These are phyloP conservation scores for Lenzites betulinus DNA, from an alignment of 768 basidiomycete genomes.

Conservation along the genomic window DNA sequence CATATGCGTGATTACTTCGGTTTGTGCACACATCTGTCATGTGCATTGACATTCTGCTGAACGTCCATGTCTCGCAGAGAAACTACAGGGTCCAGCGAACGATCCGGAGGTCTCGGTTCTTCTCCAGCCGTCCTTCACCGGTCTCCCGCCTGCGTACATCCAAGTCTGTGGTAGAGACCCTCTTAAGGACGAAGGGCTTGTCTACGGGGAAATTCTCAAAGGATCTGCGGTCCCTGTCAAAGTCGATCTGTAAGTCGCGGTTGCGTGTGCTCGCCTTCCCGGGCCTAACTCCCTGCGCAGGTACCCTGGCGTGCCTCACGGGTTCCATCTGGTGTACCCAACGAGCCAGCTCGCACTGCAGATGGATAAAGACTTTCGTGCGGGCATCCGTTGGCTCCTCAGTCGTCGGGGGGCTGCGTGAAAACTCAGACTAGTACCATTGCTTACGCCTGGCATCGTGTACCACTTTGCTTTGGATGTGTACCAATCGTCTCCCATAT, in stretches of 20 bases:
- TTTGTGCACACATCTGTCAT: too few species aligned
- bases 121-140: slow-evolving; percentile 19
- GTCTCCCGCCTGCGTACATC: slow-evolving; percentile 27
- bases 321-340: background rate
- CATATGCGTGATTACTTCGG: too few species aligned
- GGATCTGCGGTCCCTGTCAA: slow-evolving; percentile 26
- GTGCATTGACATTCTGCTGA: too few species aligned
- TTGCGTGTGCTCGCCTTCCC: too few species aligned
- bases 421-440: too few species aligned
- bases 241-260: slow-evolving; percentile 24
- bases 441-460: too few species aligned
- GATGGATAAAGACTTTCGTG: background rate
- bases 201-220: slow-evolving; percentile 28
- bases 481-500: too few species aligned
- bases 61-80: background rate
- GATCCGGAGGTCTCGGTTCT: slow-evolving; percentile 22
- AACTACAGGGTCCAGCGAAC: background rate
- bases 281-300: background rate
- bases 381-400: background rate
- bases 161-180: slow-evolving; percentile 30
- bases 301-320: slow-evolving; percentile 1
- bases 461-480: too few species aligned
- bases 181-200: slow-evolving; percentile 31
- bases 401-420: too few species aligned
- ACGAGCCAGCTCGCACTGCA: background rate